Evolutionary conservation across 257 asterid genomes (phyloP), one percentile per base, ranked within the genome.

Genomic region (Ligustrum vulgare): DNA sequence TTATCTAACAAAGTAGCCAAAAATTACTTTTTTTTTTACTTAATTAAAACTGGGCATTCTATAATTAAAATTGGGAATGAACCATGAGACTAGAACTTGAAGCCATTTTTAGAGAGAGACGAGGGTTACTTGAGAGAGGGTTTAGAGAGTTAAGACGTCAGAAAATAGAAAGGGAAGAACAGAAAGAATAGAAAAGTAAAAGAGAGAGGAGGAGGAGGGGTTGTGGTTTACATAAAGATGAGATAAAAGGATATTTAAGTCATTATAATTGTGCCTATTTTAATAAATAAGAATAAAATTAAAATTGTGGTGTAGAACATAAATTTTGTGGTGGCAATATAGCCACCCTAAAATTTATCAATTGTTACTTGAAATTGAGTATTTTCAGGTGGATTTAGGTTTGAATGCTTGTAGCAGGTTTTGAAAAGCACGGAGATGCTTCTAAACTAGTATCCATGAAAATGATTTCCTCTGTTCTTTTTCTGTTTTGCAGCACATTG

Each of bases 401-500:
- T 22, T 36, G 70, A 56, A 69, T 56, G 67, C 68, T 80, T 58
- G 43, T 72, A 69, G 67, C 43, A 58, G 80, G 66, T 67, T 58
- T 75, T 70, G 70, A n/a, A 23, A 8, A 16, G 74, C 25, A 63
- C 51, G 49, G 39, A 71, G 41, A 22, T 10, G 25, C 72, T 49
- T 67, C 58, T 54, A 28, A 60, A 43, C 35, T 72, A 66, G 41
- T 67, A 39, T 75, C 12, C 47, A 3, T 51, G 69, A 25, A 56
- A 43, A 54, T 39, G 63, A 67, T 8, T 60, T 70, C 64, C 28
- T 56, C 64, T 16, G 25, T 18, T 51, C 31, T 54, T 56, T 56
- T 20, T 18, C 20, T 4, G 0, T 45, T 68, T 67, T 69, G 84
- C 96, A 95, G 99, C 97, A 95, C 81, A 95, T 95, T 75, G 99